These are phyloP conservation scores for Fusarium devonianum DNA, from an alignment of 2,329 filamentous ascomycete species.

Conservation along the genomic window DNA sequence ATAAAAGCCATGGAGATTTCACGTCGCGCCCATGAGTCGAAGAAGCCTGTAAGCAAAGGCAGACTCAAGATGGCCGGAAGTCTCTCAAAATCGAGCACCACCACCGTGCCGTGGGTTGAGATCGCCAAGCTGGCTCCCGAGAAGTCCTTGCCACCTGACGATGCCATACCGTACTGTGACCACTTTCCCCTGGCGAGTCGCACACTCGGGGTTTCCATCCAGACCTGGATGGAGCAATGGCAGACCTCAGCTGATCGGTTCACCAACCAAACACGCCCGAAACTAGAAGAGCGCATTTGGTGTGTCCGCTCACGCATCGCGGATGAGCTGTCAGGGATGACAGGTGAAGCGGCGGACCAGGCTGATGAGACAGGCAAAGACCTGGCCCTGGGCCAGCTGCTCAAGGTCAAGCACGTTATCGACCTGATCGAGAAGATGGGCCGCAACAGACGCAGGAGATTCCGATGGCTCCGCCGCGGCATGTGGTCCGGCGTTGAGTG, in stretches of 20 bases:
- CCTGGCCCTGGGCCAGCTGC: slow-evolving; percentile 76
- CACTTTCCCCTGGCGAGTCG: slow-evolving; percentile 61
- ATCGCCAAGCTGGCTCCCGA: slow-evolving; percentile 53
- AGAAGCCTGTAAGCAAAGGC: slow-evolving; percentile 45
- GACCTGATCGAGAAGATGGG: slow-evolving; percentile 82
- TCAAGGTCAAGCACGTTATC: slow-evolving; percentile 80
- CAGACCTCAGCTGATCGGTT: slow-evolving; percentile 67
- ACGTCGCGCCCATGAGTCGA: slow-evolving; percentile 64
- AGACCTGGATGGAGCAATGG: slow-evolving; percentile 61
- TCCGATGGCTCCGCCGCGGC: slow-evolving; percentile 76
- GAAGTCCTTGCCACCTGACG: slow-evolving; percentile 42
- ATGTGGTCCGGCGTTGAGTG: slow-evolving; percentile 89
- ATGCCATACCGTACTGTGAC: slow-evolving; percentile 51
- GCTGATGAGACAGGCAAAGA: slow-evolving; percentile 81
- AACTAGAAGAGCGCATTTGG: slow-evolving; percentile 59
- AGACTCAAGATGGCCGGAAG: slow-evolving; percentile 33
- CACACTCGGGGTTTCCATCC: slow-evolving; percentile 57
- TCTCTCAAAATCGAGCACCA: slow-evolving; percentile 30
- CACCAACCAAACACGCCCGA: slow-evolving; percentile 61
- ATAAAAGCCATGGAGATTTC: slow-evolving; percentile 86
- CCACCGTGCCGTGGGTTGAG: slow-evolving; percentile 50
- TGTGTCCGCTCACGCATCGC: slow-evolving; percentile 55
- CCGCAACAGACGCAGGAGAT: slow-evolving; percentile 68
- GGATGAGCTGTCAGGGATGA: slow-evolving; percentile 64
- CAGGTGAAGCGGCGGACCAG: slow-evolving; percentile 75